Evolutionary conservation across 1,139 yeast genomes (phyloP).

Genomic region (Candida dubliniensis): DNA sequence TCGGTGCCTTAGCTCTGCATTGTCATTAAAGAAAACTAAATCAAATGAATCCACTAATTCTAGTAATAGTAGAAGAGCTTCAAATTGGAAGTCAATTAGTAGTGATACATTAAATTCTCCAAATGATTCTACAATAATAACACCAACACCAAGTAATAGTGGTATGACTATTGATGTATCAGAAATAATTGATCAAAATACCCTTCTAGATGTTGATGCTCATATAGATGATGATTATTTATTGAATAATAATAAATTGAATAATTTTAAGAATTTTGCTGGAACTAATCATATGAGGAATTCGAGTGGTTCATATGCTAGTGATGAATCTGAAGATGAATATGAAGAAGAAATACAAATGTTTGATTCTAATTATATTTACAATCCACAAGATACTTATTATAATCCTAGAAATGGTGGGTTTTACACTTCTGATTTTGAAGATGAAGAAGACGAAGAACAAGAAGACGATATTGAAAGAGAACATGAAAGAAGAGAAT

Average conservation of each 20-base stretch:
- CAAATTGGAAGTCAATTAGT: neutral
- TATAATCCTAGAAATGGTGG: too few relatives aligned
- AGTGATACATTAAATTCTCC: too few relatives aligned
- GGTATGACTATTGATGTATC: slow-evolving; percentile 1
- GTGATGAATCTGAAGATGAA: slow-evolving; percentile 2
- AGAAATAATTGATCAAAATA: neutral
- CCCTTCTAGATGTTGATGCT: neutral
- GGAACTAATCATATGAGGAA: slow-evolving; percentile 24
- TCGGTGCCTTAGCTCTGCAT: slow-evolving; percentile 20
- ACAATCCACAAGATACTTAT: slow-evolving; percentile 2
- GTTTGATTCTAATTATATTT: slow-evolving; percentile 6
- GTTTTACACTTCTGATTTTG: slow-evolving; percentile 1
- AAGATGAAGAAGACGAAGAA: slow-evolving; percentile 10
- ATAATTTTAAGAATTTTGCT: slow-evolving; percentile 32
- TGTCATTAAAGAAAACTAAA: slow-evolving; percentile 17
- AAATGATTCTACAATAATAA: neutral
- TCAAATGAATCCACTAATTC: slow-evolving; percentile 13
- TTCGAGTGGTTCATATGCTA: neutral
- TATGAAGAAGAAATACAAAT: slow-evolving; percentile 16
- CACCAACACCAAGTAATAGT: neutral
- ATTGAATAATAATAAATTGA: slow-evolving; percentile 19
- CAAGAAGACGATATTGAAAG: slow-evolving; percentile 24
- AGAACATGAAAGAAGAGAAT: slow-evolving; percentile 40
- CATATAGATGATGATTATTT: slow-evolving; percentile 29
- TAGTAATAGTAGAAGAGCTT: too few relatives aligned